phyloP scores from a whole-genome alignment of 345 rosid genomes.

The Boechera retrofracta region DNA sequence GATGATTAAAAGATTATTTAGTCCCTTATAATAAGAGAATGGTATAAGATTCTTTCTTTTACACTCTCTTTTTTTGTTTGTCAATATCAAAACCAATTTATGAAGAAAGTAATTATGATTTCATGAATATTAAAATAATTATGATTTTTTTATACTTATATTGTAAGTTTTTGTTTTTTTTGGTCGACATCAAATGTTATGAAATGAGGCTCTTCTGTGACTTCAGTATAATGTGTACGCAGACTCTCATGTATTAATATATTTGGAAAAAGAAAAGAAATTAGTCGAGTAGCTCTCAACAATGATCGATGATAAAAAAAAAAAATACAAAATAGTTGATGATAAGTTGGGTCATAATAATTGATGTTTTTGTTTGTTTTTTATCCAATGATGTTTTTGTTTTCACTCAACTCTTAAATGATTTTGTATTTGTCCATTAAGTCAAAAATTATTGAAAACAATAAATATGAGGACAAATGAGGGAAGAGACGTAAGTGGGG shows the following conservation, averaged over 20 bases:
- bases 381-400: slow-evolving; percentile 23
- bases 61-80: not conserved
- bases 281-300: not conserved
- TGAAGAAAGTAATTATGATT: not conserved
- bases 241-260: not conserved
- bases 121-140: not conserved
- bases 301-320: not conserved
- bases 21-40: not conserved
- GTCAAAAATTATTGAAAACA: not conserved
- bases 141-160: no score
- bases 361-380: slow-evolving; percentile 10
- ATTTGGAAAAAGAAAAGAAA: not conserved
- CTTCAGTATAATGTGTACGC: no score
- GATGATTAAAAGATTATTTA: slow-evolving; percentile 14
- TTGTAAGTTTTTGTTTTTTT: no score
- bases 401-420: slow-evolving; percentile 29
- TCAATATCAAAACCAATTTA: not conserved
- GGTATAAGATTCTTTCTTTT: slow-evolving; percentile 4
- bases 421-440: slow-evolving; percentile 33
- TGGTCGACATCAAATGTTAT: not conserved
- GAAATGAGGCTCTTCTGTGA: not conserved
- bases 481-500: slow-evolving; percentile 42
- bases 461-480: slow-evolving; percentile 19
- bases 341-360: slow-evolving; percentile 34
- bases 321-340: not conserved